Evolutionary conservation across 2,329 filamentous ascomycete species (phyloP), one percentile per base, ranked within the genome.

Genomic region (Stachybotrys chartarum): DNA sequence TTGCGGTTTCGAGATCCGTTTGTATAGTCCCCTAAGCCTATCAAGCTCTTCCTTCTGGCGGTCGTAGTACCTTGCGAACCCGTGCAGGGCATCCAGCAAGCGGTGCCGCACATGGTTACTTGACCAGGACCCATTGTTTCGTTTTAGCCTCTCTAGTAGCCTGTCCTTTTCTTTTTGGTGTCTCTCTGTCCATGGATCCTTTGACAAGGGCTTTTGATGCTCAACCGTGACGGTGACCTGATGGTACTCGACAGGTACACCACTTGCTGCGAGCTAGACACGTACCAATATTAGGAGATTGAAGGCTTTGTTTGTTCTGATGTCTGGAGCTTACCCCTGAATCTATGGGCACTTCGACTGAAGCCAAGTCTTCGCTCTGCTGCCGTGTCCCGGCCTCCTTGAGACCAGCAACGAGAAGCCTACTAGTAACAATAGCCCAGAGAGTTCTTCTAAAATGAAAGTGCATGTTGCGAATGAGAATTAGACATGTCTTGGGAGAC

Each of bases 71-170:
- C 58, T 67, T 3, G 58, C 56, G 51, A 72, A 76, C 1, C 69
- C 73, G 44, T 71, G 65, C 0, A 77, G 59, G 0, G 74, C 71
- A 45, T 76, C 72, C 0, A 77, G 63, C 0, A 77, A 63, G 0
- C 74, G 69, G 55, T 74, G 63, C 2, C 73, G 66, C 1, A 71
- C 68, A 39, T 76, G 75, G 12, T 68, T 67, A 11, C 24, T 14
- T 30, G 49, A 32, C 24, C 30, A 51, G 10, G 10, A 17, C 3
- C 49, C 49, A n/a, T 30, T 31, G 49, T 35, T 30, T 32, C 30
- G 30, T 16, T 30, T 31, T 16, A 51, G 3, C 16, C 49, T 30
- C 3, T 30, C 24, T 11, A 51, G 30, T 16, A 51, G 49, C 49
- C 32, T 30, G 24, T 31, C 18, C n/a, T 51, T 51, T 14, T 51